Conservation (phyloP, 306 rosid genomes). For the Acacia confusa region DNA sequence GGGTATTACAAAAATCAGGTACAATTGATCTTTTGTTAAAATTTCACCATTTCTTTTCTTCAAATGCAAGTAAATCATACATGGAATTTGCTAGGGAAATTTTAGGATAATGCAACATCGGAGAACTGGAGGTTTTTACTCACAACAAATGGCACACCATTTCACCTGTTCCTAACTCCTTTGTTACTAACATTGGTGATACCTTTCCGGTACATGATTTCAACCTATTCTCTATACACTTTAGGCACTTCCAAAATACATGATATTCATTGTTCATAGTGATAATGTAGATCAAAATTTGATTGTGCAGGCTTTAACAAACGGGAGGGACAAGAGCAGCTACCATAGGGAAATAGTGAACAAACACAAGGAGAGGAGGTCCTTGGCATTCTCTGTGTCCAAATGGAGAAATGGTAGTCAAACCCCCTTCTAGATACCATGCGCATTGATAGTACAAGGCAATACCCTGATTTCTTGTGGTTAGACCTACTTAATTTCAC, state of each 20-base stretch:
- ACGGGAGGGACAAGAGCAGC: neutral
- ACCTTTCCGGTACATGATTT: neutral
- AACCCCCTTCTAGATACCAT: neutral
- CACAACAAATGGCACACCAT: neutral
- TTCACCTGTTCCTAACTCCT: neutral
- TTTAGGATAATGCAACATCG: too few relatives aligned
- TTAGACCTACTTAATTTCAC: neutral
- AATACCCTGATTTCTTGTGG: neutral
- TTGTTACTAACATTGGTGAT: neutral
- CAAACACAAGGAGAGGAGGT: neutral
- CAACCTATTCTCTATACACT: neutral
- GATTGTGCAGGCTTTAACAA: neutral
- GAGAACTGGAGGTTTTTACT: neutral
- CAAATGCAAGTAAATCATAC: too few relatives aligned
- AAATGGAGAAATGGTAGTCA: neutral
- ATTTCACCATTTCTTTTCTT: too few relatives aligned
- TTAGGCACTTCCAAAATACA: too few relatives aligned
- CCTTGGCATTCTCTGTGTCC: neutral
- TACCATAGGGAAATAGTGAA: neutral
- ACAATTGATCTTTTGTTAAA: too few relatives aligned
- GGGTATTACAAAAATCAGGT: too few relatives aligned
- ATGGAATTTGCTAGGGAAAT: too few relatives aligned
- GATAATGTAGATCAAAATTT: too few relatives aligned
- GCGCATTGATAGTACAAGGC: neutral
- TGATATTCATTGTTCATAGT: too few relatives aligned